Percentiles rank a stretch among this genome's conserved stretches.
These are phyloP conservation scores for Cladophialophora immunda DNA, from an alignment of 2,329 filamentous ascomycete genomes.

Conservation along the genomic window DNA sequence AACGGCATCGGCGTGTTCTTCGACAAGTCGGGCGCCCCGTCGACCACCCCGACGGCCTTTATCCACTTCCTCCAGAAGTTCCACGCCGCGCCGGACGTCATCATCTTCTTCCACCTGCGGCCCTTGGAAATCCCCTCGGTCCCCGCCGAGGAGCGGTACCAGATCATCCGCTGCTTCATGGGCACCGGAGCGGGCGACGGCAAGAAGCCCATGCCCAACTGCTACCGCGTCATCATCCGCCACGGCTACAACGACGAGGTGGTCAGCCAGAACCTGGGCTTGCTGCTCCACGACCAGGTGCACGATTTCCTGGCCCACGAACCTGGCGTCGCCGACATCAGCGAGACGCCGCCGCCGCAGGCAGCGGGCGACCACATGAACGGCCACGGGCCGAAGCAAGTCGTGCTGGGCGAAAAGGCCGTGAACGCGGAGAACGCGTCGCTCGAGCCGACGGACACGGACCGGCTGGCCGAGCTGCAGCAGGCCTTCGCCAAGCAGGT, in stretches of 20 bases:
- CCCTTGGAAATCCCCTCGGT: slow-evolving; percentile 68
- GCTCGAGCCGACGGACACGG: background rate
- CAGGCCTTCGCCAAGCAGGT: slow-evolving; percentile 57
- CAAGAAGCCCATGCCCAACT: slow-evolving; percentile 62
- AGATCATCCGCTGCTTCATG: slow-evolving; percentile 44
- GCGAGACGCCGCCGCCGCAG: background rate
- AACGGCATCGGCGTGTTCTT: slow-evolving; percentile 76
- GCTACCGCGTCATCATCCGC: slow-evolving; percentile 73
- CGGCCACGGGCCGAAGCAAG: background rate
- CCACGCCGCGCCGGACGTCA: slow-evolving; percentile 70
- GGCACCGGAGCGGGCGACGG: slow-evolving; percentile 2
- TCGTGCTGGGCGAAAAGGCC: background rate
- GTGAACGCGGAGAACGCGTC: background rate
- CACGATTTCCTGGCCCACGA: slow-evolving; percentile 57
- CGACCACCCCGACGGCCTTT: slow-evolving; percentile 70
- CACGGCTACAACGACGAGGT: slow-evolving; percentile 79
- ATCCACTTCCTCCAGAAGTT: slow-evolving; percentile 78
- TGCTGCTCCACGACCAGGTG: slow-evolving; percentile 68
- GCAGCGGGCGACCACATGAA: background rate
- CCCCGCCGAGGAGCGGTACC: slow-evolving; percentile 59
- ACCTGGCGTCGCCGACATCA: background rate
- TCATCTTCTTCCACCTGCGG: slow-evolving; percentile 77
- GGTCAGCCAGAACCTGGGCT: slow-evolving; percentile 69
- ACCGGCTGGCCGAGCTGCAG: slow-evolving; percentile 48
- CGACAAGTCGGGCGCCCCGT: slow-evolving; percentile 71